Evolutionary conservation across 257 asterid species (phyloP), one percentile per base, ranked within the genome.

Genomic region (Fraxinus cuspidata): DNA sequence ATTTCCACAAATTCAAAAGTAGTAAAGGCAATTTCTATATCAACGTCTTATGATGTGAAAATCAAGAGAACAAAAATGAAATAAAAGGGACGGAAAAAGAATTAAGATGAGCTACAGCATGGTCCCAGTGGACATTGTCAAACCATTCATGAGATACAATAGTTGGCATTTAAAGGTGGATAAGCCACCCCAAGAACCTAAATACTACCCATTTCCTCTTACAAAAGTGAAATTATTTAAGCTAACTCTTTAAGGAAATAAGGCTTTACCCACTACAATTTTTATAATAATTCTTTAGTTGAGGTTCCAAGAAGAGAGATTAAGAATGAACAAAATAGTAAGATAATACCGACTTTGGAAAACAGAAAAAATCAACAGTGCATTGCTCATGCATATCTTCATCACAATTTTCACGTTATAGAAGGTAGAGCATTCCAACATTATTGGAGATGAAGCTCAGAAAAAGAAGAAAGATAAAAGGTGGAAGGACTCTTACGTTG

Each of bases 21-120:
- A 71, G 12, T 25, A 7, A 12, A 21, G 51, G 37, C 21, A 40
- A n/a, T 35, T 71, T 70, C 47, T 37, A 71, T 15, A 12, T 63
- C 69, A 10, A 71, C 58, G 0, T 21, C 35, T 38, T 13, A 44
- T 40, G 29, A 70, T n/a, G 19, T 38, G 56, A 21, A 23, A 37
- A 15, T 70, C 58, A 70, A 38, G 27, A 71, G 18, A 71, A 71
- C 44, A 35, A n/a, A 15, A 78, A 10, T 72, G 32, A 34, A 66
- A 70, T 7, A 19, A 58, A 44, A 56, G 15, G 63, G 63, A 42
- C 40, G 38, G 51, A 47, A 34, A 15, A 21, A 21, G 75, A 76
- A 11, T 47, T 60, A 28, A 74, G 42, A 73, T 49, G 60, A 81
- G 38, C 44, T 67, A 69, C 53, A 56, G 70, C 29, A 66, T 73